A percentile compares a stretch with the other conserved stretches of the same genome.
phyloP scores from a whole-genome alignment of 192 early-diverging fungal species.

The Paraglomus brasilianum region DNA sequence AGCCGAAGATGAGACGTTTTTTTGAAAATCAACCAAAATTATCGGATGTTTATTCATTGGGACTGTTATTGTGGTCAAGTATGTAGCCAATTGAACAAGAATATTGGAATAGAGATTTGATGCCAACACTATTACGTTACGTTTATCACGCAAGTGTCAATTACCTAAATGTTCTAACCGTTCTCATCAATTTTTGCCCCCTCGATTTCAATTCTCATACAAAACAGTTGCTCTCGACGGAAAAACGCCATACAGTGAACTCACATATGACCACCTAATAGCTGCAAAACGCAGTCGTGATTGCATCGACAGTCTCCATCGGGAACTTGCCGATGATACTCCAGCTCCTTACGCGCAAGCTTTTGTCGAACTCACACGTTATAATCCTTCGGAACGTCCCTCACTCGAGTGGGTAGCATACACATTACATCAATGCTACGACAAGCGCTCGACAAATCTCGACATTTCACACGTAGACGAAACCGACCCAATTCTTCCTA shows the following conservation, averaged over 20 bases:
- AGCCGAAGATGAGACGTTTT: slow-evolving; percentile 4
- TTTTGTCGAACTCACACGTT: slow-evolving; percentile 11
- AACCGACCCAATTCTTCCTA: no score
- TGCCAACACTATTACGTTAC: no score
- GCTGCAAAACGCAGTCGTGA: neutral
- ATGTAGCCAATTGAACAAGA: neutral
- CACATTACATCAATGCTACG: no score
- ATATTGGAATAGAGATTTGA: neutral
- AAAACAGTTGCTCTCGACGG: slow-evolving; percentile 14
- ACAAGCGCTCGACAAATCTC: no score
- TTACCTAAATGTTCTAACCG: no score
- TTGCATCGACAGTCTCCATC: neutral
- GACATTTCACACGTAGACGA: no score
- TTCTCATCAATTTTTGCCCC: neutral
- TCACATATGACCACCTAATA: slow-evolving; percentile 5
- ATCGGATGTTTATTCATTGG: slow-evolving; percentile 16
- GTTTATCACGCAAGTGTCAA: no score
- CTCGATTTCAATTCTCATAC: no score
- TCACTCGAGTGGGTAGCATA: no score
- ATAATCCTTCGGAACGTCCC: neutral
- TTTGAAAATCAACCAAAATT: slow-evolving; percentile 8
- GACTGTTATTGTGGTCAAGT: slow-evolving; percentile 22
- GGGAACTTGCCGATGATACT: neutral
- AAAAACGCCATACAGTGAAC: slow-evolving; percentile 7
- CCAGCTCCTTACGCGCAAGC: neutral